phyloP scores from a whole-genome alignment of 1,284 basidiomycete species.

The Thecaphora thlaspeos region DNA sequence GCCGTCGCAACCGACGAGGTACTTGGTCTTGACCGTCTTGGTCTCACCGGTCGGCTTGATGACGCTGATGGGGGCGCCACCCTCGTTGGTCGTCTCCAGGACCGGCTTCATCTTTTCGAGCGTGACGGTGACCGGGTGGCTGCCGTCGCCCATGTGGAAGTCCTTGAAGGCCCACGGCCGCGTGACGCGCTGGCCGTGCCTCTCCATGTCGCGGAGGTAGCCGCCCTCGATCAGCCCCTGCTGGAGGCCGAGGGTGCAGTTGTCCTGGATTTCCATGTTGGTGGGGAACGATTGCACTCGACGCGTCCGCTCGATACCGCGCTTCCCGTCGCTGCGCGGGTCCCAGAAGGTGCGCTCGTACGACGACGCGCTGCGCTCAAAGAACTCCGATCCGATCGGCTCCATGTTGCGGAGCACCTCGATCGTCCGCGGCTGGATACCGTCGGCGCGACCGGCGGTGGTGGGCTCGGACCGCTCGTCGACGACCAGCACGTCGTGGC shows the following conservation, averaged over 20 bases:
- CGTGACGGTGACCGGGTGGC: slow-evolving; percentile 45
- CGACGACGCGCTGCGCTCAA: slow-evolving; percentile 49
- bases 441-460: slow-evolving; percentile 59
- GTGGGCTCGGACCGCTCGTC: slow-evolving; percentile 59
- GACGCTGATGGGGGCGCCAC: slow-evolving; percentile 41
- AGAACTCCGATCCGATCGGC: slow-evolving; percentile 54
- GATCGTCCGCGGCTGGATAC: slow-evolving; percentile 61
- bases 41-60: slow-evolving; percentile 49
- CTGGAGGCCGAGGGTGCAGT: slow-evolving; percentile 59
- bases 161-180: slow-evolving; percentile 51
- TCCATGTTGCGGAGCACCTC: slow-evolving; percentile 66
- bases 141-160: slow-evolving; percentile 41
- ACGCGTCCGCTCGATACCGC: slow-evolving; percentile 56
- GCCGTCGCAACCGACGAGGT: slow-evolving; percentile 59
- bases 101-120: slow-evolving; percentile 52
- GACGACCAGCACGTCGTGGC: slow-evolving; percentile 49
- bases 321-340: slow-evolving; percentile 47
- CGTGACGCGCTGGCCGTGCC: slow-evolving; percentile 54
- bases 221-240: slow-evolving; percentile 60
- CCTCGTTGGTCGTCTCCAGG: slow-evolving; percentile 35
- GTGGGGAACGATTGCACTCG: slow-evolving; percentile 60
- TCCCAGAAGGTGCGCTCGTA: slow-evolving; percentile 60
- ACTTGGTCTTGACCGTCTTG: slow-evolving; percentile 57
- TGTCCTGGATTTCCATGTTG: slow-evolving; percentile 59
- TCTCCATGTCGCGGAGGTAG: slow-evolving; percentile 58